These are phyloP conservation scores for Gardenia jasminoides DNA, from an alignment of 257 asterid species.

Conservation along the genomic window DNA sequence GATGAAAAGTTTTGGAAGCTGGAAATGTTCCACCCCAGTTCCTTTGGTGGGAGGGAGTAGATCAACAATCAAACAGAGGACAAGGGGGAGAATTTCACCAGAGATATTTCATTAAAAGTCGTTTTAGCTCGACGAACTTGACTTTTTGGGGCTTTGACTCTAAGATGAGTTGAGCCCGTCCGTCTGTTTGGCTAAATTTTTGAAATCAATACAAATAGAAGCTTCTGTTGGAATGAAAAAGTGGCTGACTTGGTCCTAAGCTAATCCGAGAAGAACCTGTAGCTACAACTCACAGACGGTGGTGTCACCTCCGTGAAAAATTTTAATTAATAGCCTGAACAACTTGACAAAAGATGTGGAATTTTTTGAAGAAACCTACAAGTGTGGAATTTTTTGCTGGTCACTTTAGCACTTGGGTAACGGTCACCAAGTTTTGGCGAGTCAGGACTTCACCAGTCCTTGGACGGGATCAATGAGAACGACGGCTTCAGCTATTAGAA, in stretches of 20 bases:
- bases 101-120: neutral
- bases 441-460: neutral
- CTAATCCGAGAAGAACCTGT: neutral
- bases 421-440: neutral
- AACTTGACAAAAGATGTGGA: neutral
- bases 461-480: neutral
- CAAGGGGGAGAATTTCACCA: slow-evolving; percentile 1
- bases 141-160: slow-evolving; percentile 6
- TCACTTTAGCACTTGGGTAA: neutral
- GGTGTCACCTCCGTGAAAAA: neutral
- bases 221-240: slow-evolving; percentile 40
- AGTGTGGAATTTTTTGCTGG: neutral
- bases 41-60: neutral
- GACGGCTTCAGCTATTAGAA: neutral
- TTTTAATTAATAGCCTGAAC: neutral
- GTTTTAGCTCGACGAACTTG: neutral
- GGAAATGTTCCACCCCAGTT: neutral
- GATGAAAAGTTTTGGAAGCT: neutral
- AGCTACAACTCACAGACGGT: no score
- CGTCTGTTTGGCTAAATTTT: neutral
- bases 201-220: slow-evolving; percentile 34
- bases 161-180: neutral
- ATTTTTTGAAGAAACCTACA: neutral
- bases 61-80: slow-evolving; percentile 10
- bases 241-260: slow-evolving; percentile 23